Evolutionary conservation across 2,329 filamentous ascomycete species (phyloP), one percentile per base, ranked within the genome.

Genomic region (Achaetomium macrosporum): DNA sequence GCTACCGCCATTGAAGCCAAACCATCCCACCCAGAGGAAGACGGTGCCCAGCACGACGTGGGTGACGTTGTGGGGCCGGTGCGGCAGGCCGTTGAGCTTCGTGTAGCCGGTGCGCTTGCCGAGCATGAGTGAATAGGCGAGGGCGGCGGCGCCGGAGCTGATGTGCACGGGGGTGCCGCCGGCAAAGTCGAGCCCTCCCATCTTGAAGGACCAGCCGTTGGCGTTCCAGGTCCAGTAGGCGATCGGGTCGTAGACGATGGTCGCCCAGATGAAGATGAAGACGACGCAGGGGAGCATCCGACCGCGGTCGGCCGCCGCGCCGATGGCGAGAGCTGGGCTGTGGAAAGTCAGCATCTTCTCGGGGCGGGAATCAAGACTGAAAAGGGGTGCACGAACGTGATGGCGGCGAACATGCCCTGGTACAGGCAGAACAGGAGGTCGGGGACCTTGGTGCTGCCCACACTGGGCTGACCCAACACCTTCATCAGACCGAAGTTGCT

Each of bases 1-100:
- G 3, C 86, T 81, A 57, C 91, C 91, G 50, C 88, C 90, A 70
- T 96, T 96, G 81, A 96, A 96, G 45, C 91, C 91, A 67, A 96
- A 93, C 91, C 90, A 96, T 54, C 91, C 90, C 42, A 96, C 88
- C 91, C 91, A 96, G 19, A 57, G 78, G 69, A 86, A 79, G 25
- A 85, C 79, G 4, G 87, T 88, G 19, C 87, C 86, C 43, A 90
- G 75, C 44, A 88, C 82, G 59, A 89, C 83, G 61, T 87, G 76
- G 53, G 85, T 87, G 42, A 87, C 83, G 64, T 87, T 89, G 69
- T 90, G 86, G 9, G 85, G 84, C 31, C 81, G 78, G 72, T 85
- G 25, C 25, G 25, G 81, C 3, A 83, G 78, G 42, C 82, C 79
- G 55, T 83, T 76, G 47, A 78, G 76, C 62, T 76, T 79, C 62